Conservation (phyloP, 139 green algal genomes). For the Micractinium conductrix region DNA sequence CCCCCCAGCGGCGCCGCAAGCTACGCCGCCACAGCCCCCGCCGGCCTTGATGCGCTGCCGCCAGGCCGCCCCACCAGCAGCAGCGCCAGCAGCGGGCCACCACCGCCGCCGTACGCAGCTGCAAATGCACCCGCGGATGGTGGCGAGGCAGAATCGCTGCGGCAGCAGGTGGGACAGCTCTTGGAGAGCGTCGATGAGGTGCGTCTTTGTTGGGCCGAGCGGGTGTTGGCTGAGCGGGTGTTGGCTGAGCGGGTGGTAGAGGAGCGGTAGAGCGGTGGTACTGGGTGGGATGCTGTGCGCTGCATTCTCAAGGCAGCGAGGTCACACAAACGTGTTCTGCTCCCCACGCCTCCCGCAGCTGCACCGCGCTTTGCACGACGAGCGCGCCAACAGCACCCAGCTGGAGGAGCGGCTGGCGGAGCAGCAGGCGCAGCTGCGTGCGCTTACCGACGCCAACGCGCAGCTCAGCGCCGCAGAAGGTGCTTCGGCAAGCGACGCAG, state of each 20-base stretch:
- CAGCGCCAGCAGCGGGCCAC: neutral
- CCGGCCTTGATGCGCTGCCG: too few relatives aligned
- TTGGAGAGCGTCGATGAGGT: constrained; percentile 32
- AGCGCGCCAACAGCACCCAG: constrained; percentile 12
- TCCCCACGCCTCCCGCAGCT: too few relatives aligned
- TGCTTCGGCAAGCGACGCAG: neutral
- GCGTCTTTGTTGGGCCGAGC: too few relatives aligned
- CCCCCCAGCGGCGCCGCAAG: neutral
- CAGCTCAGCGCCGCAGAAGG: neutral
- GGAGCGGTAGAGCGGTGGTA: too few relatives aligned
- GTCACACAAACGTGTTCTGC: too few relatives aligned
- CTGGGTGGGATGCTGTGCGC: too few relatives aligned
- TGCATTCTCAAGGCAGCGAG: too few relatives aligned
- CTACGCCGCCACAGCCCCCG: too few relatives aligned
- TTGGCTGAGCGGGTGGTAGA: too few relatives aligned
- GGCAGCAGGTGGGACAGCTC: constrained; percentile 39
- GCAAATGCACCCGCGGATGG: neutral
- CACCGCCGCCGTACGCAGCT: neutral
- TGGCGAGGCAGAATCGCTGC: constrained; percentile 23
- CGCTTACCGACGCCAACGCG: constrained; percentile 1
- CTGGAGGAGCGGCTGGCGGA: constrained; percentile 1
- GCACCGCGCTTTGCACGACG: constrained; percentile 16
- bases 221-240: too few relatives aligned
- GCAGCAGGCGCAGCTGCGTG: constrained; percentile 23
- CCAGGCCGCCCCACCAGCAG: neutral